Evolutionary conservation across 495 filamentous ascomycete genomes (phyloP).

Genomic region (Copromyces sp.): DNA sequence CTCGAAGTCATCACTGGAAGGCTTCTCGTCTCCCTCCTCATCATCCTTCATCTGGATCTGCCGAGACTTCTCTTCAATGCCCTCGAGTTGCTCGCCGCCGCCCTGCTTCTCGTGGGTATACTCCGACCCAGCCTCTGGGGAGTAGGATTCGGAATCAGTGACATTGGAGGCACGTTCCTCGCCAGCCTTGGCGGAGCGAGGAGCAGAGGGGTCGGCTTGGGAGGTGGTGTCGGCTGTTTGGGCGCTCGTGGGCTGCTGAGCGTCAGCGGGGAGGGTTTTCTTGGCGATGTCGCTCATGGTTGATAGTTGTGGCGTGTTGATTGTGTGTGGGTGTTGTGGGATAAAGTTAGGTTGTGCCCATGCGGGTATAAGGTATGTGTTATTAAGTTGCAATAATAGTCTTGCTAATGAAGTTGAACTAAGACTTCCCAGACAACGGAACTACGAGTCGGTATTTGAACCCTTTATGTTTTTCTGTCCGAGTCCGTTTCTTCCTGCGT

Average conservation of each 20-base stretch:
- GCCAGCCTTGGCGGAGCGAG: slow-evolving; percentile 1
- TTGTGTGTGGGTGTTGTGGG: background rate
- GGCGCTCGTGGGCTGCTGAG: slow-evolving; percentile 9
- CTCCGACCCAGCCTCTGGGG: background rate
- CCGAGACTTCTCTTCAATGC: slow-evolving; percentile 8
- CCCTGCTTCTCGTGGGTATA: slow-evolving; percentile 15
- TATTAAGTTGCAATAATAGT: background rate
- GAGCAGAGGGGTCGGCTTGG: slow-evolving; percentile 4
- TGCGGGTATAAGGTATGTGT: background rate
- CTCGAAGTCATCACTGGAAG: background rate
- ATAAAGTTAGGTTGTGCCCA: background rate
- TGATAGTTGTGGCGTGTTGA: background rate
- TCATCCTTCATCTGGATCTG: slow-evolving; percentile 12
- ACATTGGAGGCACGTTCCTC: background rate
- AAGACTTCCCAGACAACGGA: background rate
- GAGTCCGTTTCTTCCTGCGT: background rate
- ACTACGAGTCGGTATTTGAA: background rate
- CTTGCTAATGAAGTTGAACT: background rate
- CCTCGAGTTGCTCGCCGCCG: slow-evolving; percentile 2
- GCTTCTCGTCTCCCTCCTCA: background rate
- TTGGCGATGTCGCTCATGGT: slow-evolving; percentile 23
- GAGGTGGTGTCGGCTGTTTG: slow-evolving; percentile 10
- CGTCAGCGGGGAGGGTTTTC: slow-evolving; percentile 17
- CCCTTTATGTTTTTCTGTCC: background rate
- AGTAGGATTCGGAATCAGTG: background rate